Evolutionary conservation across 2,329 filamentous ascomycete species (phyloP), one percentile per base, ranked within the genome.

Genomic region (Arthrobotrys musiformis): DNA sequence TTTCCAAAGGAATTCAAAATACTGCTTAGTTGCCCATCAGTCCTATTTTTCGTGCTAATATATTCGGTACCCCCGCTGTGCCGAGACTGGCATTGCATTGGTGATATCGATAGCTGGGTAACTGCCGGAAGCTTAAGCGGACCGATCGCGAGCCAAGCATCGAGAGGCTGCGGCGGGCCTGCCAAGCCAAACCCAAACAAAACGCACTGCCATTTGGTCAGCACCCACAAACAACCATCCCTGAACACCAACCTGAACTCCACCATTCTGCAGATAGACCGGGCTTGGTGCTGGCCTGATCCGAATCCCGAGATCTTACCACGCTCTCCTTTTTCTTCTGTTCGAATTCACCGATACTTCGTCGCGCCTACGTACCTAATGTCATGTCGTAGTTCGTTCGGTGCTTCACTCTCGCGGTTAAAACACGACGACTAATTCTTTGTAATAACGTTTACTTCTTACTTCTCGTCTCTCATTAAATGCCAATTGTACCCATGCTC

Each of bases 401-500:
- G 19, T 24, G 19, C 11, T 24, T 40, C 9, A 35, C 52, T 35
- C 17, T 35, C 17, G 30, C 17, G 28, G 28, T 56, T 56, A 19
- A 50, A 26, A 26, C 2, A 28, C n/a, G 8, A n/a, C 22, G 24
- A 52, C 4, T 17, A 22, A 22, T 35, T 22, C 50, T 54, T 54
- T 54, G 17, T 33, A 19, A n/a, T 46, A 63, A 33, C 48, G 48
- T 52, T 63, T 35, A 11, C 8, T 62, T 50, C 42, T 63, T 35
- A 11, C 8, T 62, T 50, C 42, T 64, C n/a, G 42, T 52, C 61
- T 24, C 48, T 54, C 33, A 48, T 68, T 68, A 46, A 40, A 68
- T 68, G 63, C 63, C 46, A 15, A 50, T 44, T 42, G 50, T 44
- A 52, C 56, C 56, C 63, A 64, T 76, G 72, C 64, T 76, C 30